Base-by-base conservation (phyloP, 2,329 filamentous ascomycete species). In the Leptographium lundbergii region DNA sequence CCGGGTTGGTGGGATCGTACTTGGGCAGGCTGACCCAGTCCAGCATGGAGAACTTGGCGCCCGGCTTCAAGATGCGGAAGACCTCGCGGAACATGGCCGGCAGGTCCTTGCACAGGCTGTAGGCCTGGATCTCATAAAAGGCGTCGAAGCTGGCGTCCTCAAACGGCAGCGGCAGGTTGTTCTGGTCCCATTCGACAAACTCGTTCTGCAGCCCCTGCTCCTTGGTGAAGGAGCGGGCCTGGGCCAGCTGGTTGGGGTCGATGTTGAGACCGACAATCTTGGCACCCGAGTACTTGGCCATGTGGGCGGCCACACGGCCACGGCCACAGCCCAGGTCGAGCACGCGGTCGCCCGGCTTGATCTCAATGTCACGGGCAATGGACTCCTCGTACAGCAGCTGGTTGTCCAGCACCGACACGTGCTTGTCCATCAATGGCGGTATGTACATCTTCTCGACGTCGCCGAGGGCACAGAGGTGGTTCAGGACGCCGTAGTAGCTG, bases 361-460 rank as follows among this genome's bases (percentile, higher is more conserved):
- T 67, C 29, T 70, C 73, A 50, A 81, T 72, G 57, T 78, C 72
- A 24, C 69, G 68, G 17, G 77, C 75, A 56, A 80, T 71, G 11
- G 75, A 74, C 65, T 77, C 75, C 66, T 81, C 77, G 63, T 77
- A 78, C 17, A 80, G 71, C 54, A 80, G 69, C 67, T 81, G 77
- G 63, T 80, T 80, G 63, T 78, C 77, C 13, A 74, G 67, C 0
- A 79, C 75, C 1, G 72, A 75, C 6, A 74, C 75, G 61, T 74
- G 74, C 64, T 71, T 72, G 66, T 77, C 76, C 76, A 80, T 77
- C 57, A 76, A 71, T 2, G 78, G 77, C 14, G 78, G 78, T 58
- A 80, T 80, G 66, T 80, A 81, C 78, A 81, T 81, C 68, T 80
- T 80, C 65, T 80, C 78, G n/a, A 80, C 77, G 51, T 79, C 76